Evolutionary conservation across 2,329 filamentous ascomycete species (phyloP).

Genomic region (Amauroascus verrucosus): DNA sequence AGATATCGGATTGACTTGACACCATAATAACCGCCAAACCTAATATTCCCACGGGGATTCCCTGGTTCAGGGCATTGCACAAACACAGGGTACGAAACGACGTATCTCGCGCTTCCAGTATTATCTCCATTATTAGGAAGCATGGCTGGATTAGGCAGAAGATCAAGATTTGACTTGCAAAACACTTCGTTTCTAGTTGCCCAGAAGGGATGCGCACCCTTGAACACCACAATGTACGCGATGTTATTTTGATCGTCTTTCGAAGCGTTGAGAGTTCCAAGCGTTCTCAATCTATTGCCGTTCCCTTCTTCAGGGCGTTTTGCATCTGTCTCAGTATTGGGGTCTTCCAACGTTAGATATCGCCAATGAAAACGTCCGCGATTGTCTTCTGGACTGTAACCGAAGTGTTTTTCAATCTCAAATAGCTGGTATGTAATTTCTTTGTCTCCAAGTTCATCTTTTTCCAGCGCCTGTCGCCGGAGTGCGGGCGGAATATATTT

Average conservation of each 20-base stretch:
- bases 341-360: neutral
- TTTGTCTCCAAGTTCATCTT: neutral
- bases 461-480: neutral
- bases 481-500: conserved; percentile 12
- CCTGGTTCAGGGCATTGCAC: neutral
- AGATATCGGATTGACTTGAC: conserved; percentile 12
- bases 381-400: neutral
- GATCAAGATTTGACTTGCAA: conserved; percentile 9
- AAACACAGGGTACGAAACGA: conserved; percentile 11
- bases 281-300: neutral
- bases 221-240: conserved; percentile 11
- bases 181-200: conserved; percentile 10
- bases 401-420: conserved; percentile 7
- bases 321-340: neutral
- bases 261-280: conserved; percentile 6
- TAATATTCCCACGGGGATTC: neutral
- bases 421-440: neutral
- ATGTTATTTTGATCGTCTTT: neutral
- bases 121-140: neutral
- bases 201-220: conserved; percentile 10
- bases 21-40: conserved; percentile 7
- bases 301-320: neutral
- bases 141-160: conserved; percentile 4
- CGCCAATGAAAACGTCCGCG: neutral
- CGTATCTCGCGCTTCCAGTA: neutral